These are phyloP conservation scores for Fraxinus platypoda DNA, from an alignment of 305 asterid species.

Conservation along the genomic window DNA sequence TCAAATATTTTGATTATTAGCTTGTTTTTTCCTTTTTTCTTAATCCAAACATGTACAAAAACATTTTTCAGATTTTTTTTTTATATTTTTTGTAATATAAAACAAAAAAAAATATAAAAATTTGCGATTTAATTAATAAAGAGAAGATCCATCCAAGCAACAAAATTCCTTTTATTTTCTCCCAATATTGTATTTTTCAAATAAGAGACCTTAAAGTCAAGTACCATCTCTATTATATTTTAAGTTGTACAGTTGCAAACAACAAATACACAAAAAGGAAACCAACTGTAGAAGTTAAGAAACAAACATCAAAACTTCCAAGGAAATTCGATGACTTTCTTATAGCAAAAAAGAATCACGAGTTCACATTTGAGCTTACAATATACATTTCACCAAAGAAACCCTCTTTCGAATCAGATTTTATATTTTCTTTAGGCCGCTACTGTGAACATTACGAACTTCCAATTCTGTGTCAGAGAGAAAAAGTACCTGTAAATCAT, in stretches of 20 bases:
- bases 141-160: background rate
- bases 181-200: background rate
- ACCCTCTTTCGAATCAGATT: background rate
- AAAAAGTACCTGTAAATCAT: constrained; percentile 27
- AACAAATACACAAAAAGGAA: background rate
- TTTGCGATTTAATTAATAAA: too few relatives aligned
- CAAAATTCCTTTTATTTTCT: too few relatives aligned
- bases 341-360: background rate
- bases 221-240: background rate
- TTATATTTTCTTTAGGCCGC: background rate
- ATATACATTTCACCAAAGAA: background rate
- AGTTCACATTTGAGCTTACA: background rate
- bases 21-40: background rate
- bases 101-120: too few relatives aligned
- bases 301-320: background rate
- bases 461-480: background rate
- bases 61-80: too few relatives aligned
- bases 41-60: background rate
- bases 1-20: background rate
- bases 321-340: background rate
- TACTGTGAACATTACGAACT: background rate
- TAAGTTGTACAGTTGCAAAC: background rate
- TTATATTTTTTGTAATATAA: too few relatives aligned
- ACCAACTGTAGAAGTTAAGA: background rate
- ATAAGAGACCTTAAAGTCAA: background rate